Percentiles rank a stretch among this genome's conserved stretches.
phyloP scores from a whole-genome alignment of 148 eudicot species.

The Rhododendron williamsianum region DNA sequence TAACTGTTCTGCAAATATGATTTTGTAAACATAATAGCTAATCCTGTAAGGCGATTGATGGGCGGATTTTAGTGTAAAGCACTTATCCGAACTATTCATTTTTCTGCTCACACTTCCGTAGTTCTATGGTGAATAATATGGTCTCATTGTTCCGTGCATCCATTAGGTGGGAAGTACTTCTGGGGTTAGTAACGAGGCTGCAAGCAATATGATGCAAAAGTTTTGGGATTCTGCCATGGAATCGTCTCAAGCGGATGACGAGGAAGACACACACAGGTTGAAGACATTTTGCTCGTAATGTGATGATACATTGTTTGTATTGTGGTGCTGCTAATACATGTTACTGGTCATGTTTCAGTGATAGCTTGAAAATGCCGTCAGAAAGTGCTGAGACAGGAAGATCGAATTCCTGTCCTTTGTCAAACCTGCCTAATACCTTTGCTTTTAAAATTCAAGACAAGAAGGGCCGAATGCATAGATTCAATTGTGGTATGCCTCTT shows the following conservation, averaged over 20 bases:
- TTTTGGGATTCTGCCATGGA: constrained; percentile 96
- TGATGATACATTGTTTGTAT: neutral
- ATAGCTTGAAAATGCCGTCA: constrained; percentile 50
- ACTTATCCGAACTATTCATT: neutral
- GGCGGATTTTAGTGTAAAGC: neutral
- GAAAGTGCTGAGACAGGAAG: constrained; percentile 56
- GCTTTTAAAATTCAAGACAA: constrained; percentile 77
- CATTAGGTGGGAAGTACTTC: constrained; percentile 70
- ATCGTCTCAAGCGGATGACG: constrained; percentile 58
- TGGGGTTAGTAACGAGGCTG: constrained; percentile 63
- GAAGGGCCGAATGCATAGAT: constrained; percentile 86
- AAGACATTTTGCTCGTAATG: constrained; percentile 8
- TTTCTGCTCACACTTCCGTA: neutral
- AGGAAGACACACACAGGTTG: constrained; percentile 73
- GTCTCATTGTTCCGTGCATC: neutral
- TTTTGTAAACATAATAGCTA: neutral
- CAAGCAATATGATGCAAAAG: constrained; percentile 77
- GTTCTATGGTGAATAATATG: neutral
- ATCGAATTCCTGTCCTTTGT: constrained; percentile 39
- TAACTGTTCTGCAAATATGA: neutral
- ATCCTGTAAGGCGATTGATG: neutral
- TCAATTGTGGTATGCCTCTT: constrained; percentile 58
- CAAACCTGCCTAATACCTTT: constrained; percentile 40
- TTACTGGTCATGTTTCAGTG: constrained; percentile 17
- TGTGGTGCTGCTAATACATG: neutral